Conservation (phyloP, 352 stramenopile species). For the Phytophthora ohioensis region DNA sequence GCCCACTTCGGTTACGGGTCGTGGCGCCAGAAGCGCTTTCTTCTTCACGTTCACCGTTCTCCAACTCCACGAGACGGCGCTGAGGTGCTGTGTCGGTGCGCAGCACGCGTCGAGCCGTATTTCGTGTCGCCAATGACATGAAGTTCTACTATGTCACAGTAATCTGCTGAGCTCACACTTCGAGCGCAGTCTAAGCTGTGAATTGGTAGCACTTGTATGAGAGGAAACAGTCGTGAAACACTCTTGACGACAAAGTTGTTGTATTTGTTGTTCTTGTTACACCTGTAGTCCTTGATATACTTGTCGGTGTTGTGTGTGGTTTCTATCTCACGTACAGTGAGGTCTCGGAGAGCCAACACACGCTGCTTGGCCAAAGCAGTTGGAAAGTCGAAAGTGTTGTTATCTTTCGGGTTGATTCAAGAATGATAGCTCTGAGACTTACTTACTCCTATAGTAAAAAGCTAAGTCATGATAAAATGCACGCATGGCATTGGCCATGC, state of each 20-base stretch:
- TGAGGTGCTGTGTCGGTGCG: neutral
- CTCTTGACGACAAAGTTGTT: too few species aligned
- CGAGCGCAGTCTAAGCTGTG: slow-evolving; percentile 8
- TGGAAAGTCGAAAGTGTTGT: slow-evolving; percentile 3
- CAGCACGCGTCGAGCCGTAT: neutral
- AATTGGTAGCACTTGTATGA: slow-evolving; percentile 9
- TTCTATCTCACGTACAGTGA: neutral
- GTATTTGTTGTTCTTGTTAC: too few species aligned
- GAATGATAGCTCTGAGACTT: slow-evolving; percentile 7
- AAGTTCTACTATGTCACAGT: slow-evolving; percentile 6
- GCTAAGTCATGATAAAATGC: slow-evolving; percentile 19
- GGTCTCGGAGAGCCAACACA: slow-evolving; percentile 17
- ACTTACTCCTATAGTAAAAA: slow-evolving; percentile 14
- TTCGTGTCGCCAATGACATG: neutral
- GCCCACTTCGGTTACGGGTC: too few species aligned
- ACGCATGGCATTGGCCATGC: slow-evolving; percentile 15
- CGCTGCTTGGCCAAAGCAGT: slow-evolving; percentile 18
- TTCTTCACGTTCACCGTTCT: neutral
- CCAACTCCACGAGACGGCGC: neutral
- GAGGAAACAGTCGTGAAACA: neutral
- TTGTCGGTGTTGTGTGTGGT: too few species aligned
- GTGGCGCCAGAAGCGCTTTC: neutral
- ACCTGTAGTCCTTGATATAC: too few species aligned
- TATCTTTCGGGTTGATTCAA: slow-evolving; percentile 16
- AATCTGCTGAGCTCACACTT: slow-evolving; percentile 4